These are phyloP conservation scores for Pythium brassicae DNA, from an alignment of 352 stramenopile species.

Conservation along the genomic window DNA sequence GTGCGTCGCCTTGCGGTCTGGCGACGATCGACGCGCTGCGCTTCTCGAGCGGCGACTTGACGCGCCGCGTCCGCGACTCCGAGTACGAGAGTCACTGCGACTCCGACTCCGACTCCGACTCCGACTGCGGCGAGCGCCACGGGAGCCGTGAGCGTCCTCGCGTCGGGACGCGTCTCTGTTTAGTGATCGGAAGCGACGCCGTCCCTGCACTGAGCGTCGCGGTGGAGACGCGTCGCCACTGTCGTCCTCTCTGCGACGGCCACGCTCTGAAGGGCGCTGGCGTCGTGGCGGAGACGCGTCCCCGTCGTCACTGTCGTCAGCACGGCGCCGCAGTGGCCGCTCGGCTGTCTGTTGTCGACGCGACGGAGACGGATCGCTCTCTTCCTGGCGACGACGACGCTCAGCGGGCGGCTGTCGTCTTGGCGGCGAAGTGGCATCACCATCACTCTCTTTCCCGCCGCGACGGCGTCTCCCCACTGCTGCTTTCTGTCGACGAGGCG, in stretches of 20 bases:
- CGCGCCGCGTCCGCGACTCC: neutral
- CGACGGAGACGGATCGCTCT: neutral
- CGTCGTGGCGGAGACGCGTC: slow-evolving; percentile 4
- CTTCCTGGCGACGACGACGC: neutral
- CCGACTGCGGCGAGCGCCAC: neutral
- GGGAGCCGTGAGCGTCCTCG: neutral
- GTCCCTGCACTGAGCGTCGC: slow-evolving; percentile 18
- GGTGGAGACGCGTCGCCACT: slow-evolving; percentile 7
- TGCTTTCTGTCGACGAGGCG: slow-evolving; percentile 15
- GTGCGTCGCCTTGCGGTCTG: neutral
- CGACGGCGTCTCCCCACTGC: neutral
- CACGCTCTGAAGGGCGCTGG: neutral
- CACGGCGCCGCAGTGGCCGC: neutral
- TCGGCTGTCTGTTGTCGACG: neutral
- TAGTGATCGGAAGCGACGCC: slow-evolving; percentile 5
- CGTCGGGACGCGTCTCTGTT: neutral
- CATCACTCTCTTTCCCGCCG: neutral
- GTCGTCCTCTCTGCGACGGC: neutral
- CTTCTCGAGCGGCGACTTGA: slow-evolving; percentile 10
- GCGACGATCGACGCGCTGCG: neutral
- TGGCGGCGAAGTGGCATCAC: slow-evolving; percentile 10
- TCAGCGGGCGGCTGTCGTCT: neutral
- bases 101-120: neutral
- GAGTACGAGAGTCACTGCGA: neutral
- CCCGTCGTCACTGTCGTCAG: neutral